Evolutionary conservation across 805 yeast genomes (phyloP), one percentile per base, ranked within the genome.

Genomic region (Saturnispora serradocipensis): DNA sequence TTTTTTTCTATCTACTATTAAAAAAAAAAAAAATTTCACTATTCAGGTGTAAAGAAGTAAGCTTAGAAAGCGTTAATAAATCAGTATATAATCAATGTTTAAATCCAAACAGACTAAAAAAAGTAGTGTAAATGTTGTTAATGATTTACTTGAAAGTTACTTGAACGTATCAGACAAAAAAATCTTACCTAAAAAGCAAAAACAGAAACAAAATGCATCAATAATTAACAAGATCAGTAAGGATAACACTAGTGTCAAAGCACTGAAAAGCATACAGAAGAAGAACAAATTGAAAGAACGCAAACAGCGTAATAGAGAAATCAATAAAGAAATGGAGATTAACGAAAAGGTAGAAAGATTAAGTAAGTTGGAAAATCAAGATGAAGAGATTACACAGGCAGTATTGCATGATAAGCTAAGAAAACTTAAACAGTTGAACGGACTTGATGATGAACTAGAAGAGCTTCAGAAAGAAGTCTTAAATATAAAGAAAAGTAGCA

Each of bases 391-490:
- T 27, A 43, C 39, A 20, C 38, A 20, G n/a, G 16, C 18, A 8
- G 34, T 46, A 4, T 38, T 46, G 30, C 22, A 38, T 25, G 43
- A 46, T 22, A 59, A 46, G 76, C 8, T 49, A 6, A 15, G 35
- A 4, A 27, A 77, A 54, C 62, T 73, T 4, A 58, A 63, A 8
- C 64, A 61, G 27, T 53, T 76, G 11, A 46, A 49, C 27, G 36
- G 67, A 67, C 75, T 73, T 69, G 44, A 52, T 43, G 64, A 66
- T 6, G 81, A 77, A 36, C 54, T 78, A 24, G 50, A 61, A 6
- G 72, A 71, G 6, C 52, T 77, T 13, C 78, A 78, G 53, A 55
- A 63, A 2, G 70, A 70, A 28, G 71, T 79, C 11, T 43, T 76
- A n/a, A 58, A 58, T 6, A 69, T 81, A 64, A 74, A 75, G 51